Percentiles rank a stretch among this genome's conserved stretches.
These are phyloP conservation scores for Santalum album DNA, from an alignment of 164 flowering plant species.

Conservation along the genomic window DNA sequence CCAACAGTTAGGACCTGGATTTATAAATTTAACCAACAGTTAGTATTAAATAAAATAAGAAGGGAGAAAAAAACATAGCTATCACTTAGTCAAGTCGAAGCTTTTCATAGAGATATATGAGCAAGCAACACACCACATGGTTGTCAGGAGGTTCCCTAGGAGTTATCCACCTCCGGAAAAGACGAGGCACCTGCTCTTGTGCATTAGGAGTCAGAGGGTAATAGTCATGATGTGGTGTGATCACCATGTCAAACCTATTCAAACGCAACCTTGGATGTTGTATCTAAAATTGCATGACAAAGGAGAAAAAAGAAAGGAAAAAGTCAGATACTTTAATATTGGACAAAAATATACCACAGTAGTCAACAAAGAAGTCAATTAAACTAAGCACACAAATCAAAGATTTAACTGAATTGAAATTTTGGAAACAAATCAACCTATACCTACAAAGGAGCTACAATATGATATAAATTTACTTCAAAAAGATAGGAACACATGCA, in stretches of 20 bases:
- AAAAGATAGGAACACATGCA: no score
- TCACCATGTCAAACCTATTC: constrained; percentile 89
- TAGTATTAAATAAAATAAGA: not conserved
- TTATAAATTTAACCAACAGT: not conserved
- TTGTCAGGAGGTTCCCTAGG: constrained; percentile 79
- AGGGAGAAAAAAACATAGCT: not conserved
- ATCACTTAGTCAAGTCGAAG: not conserved
- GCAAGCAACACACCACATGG: constrained; percentile 52
- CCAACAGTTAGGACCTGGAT: constrained; percentile 77
- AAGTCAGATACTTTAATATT: not conserved
- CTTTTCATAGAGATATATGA: not conserved
- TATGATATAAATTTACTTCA: no score
- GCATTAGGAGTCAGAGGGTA: constrained; percentile 84
- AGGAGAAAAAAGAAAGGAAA: not conserved
- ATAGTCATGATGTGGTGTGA: constrained; percentile 85
- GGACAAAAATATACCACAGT: no score
- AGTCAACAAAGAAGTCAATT: no score
- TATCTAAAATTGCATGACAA: constrained; percentile 34
- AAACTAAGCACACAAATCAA: no score
- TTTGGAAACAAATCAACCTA: no score
- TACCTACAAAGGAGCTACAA: no score
- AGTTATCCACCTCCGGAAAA: constrained; percentile 77
- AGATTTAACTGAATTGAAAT: no score
- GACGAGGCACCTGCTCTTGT: constrained; percentile 69
- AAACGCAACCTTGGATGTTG: constrained; percentile 85